Conservation (phyloP, 2,329 filamentous ascomycete species). For the Aspergillus ustus region DNA sequence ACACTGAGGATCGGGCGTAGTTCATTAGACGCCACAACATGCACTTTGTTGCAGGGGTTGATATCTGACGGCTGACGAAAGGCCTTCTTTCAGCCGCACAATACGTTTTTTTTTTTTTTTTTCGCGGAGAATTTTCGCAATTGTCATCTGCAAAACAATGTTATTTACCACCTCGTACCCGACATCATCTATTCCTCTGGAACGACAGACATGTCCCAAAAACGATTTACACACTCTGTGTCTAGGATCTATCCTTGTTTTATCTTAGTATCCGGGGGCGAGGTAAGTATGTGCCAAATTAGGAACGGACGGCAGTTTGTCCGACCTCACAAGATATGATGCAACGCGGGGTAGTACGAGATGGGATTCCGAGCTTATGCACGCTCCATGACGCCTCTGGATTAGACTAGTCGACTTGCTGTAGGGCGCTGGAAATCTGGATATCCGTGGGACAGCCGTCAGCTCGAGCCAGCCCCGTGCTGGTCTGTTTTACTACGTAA, state of each 20-base stretch:
- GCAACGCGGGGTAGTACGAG: background rate
- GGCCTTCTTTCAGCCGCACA: background rate
- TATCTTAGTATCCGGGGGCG: background rate
- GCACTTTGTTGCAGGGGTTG: background rate
- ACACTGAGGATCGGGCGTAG: background rate
- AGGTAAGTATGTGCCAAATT: background rate
- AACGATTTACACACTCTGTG: background rate
- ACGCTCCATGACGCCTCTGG: background rate
- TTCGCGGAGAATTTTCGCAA: background rate
- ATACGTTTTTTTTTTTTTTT: too few relatives aligned
- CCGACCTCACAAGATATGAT: background rate
- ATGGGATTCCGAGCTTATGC: background rate
- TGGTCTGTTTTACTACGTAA: background rate
- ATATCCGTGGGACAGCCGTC: background rate
- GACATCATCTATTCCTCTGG: background rate
- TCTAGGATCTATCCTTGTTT: background rate
- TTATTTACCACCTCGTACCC: background rate
- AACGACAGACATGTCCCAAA: background rate
- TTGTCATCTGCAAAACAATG: background rate
- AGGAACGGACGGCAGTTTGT: background rate
- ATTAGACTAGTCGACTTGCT: background rate
- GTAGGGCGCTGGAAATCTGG: background rate
- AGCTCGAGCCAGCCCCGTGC: too few relatives aligned
- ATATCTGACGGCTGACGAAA: background rate
- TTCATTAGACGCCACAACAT: background rate